Evolutionary conservation across 2,329 filamentous ascomycete genomes (phyloP).

Genomic region (Leptographium flavum): DNA sequence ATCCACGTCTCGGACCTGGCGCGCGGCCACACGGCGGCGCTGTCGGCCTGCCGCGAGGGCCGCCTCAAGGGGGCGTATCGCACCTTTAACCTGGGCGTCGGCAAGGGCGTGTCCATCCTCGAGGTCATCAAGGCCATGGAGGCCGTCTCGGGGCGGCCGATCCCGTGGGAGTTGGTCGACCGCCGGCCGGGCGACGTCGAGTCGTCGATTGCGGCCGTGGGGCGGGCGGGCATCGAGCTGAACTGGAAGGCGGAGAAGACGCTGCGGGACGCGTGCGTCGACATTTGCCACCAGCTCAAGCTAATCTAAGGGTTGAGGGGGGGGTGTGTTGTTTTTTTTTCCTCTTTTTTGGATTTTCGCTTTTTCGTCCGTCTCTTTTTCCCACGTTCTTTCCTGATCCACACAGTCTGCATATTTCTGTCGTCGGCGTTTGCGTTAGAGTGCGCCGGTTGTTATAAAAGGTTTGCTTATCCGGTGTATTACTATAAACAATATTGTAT

Average conservation of each 20-base stretch:
- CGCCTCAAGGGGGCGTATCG: constrained; percentile 22
- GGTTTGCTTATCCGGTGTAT: too few relatives aligned
- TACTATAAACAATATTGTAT: too few relatives aligned
- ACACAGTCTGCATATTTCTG: too few relatives aligned
- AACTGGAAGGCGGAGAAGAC: constrained; percentile 20
- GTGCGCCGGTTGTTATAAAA: too few relatives aligned
- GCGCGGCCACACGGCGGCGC: constrained; percentile 32
- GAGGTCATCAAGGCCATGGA: constrained; percentile 28
- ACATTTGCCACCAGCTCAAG: constrained; percentile 3
- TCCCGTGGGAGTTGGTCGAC: constrained; percentile 22
- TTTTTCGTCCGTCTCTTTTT: too few relatives aligned
- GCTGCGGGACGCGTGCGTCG: constrained; percentile 1
- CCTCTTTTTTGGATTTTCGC: too few relatives aligned
- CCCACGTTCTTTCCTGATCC: too few relatives aligned
- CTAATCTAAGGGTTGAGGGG: too few relatives aligned
- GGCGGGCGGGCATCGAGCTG: constrained; percentile 24
- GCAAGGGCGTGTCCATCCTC: constrained; percentile 28
- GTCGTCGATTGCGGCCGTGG: constrained; percentile 25
- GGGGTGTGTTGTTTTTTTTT: too few relatives aligned
- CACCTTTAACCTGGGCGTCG: constrained; percentile 31
- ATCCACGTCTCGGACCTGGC: constrained; percentile 54
- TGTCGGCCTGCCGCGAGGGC: constrained; percentile 30
- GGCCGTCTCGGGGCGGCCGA: constrained; percentile 19
- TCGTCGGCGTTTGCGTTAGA: too few relatives aligned
- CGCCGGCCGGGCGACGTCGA: constrained; percentile 29